Evolutionary conservation across 306 rosid species (phyloP).

Genomic region (Betula pendula): DNA sequence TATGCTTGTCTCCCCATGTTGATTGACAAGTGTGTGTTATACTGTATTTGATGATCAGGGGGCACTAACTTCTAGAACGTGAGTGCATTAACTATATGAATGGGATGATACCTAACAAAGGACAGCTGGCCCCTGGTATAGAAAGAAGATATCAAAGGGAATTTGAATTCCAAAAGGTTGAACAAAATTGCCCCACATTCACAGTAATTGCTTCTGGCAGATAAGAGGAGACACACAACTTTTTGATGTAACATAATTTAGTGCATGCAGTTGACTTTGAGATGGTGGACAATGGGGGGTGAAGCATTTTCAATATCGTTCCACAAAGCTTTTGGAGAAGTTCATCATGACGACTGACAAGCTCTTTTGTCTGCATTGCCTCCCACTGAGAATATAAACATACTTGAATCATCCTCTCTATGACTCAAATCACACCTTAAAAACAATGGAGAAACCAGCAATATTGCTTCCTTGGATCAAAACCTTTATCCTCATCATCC

Average conservation of each 20-base stretch:
- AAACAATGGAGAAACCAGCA: not conserved
- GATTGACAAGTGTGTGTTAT: not conserved
- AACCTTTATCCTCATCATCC: conserved; percentile 31
- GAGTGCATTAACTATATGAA: conserved; percentile 9
- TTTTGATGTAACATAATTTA: not conserved
- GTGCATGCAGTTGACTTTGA: conserved; percentile 41
- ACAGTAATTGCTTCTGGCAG: conserved; percentile 18
- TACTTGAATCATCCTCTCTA: conserved; percentile 11
- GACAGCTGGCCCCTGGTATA: conserved; percentile 26
- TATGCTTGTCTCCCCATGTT: not conserved
- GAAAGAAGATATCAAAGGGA: conserved; percentile 8
- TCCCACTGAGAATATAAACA: conserved; percentile 33
- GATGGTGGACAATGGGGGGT: conserved; percentile 21
- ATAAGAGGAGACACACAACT: conserved; percentile 17
- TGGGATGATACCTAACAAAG: conserved; percentile 47
- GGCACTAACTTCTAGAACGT: not conserved
- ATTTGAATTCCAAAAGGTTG: conserved; percentile 32
- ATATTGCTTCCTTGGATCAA: conserved; percentile 32
- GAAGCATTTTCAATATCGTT: conserved; percentile 13
- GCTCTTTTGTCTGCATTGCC: conserved; percentile 40
- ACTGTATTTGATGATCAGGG: conserved; percentile 3
- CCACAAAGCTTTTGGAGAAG: conserved; percentile 30
- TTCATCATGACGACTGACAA: conserved; percentile 38
- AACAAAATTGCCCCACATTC: conserved; percentile 25
- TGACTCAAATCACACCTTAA: conserved; percentile 3